phyloP scores from a whole-genome alignment of 1,139 yeast genomes.

The Debaryomycetaceae sp. region DNA sequence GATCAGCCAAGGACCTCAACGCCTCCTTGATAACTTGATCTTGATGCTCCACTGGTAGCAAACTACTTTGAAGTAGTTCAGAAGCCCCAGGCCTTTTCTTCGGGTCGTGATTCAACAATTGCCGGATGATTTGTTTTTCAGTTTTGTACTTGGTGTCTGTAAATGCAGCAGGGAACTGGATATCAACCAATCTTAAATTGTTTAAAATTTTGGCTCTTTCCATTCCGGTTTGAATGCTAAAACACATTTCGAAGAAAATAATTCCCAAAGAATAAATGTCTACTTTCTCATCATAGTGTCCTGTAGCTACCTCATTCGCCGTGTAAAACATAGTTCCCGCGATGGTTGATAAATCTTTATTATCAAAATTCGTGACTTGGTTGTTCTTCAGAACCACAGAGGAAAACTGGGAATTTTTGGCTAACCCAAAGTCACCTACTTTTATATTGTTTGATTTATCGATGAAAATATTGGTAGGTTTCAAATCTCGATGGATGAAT shows the following conservation, averaged over 20 bases:
- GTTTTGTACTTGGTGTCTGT: constrained; percentile 44
- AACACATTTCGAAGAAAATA: constrained; percentile 93
- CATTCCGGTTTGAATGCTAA: constrained; percentile 81
- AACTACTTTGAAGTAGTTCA: constrained; percentile 70
- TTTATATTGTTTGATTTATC: constrained; percentile 86
- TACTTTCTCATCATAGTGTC: constrained; percentile 83
- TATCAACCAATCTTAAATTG: constrained; percentile 52
- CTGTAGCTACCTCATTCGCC: constrained; percentile 81
- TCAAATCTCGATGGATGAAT: constrained; percentile 89
- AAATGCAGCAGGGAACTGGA: constrained; percentile 69
- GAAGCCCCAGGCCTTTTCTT: constrained; percentile 74
- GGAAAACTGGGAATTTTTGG: constrained; percentile 64
- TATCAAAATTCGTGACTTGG: constrained; percentile 30
- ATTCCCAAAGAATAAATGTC: constrained; percentile 95
- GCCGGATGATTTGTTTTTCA: constrained; percentile 63
- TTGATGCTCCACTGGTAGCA: constrained; percentile 83
- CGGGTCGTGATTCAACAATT: constrained; percentile 77
- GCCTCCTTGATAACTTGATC: constrained; percentile 90
- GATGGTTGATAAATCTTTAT: constrained; percentile 84
- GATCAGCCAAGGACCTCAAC: constrained; percentile 76
- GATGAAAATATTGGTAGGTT: constrained; percentile 93
- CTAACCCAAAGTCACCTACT: constrained; percentile 96
- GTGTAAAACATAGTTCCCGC: constrained; percentile 93
- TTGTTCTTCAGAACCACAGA: constrained; percentile 38
- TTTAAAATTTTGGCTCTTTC: constrained; percentile 76